Conservation (phyloP, 2,329 filamentous ascomycete species). For the Phyllosticta citriasiana region DNA sequence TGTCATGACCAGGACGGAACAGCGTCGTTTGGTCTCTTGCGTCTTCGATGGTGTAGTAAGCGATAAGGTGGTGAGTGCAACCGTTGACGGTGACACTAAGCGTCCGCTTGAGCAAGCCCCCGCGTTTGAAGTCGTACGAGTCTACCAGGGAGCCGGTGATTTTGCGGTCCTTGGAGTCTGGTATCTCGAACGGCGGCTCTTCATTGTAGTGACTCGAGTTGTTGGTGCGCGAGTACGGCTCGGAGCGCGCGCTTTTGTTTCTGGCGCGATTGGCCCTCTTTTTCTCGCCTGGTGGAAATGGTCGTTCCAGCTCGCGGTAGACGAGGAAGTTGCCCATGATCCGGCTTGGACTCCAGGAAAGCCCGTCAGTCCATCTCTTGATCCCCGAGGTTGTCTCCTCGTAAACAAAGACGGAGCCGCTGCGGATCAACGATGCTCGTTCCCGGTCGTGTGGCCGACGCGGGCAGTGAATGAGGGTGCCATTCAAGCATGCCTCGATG, state of each 20-base stretch:
- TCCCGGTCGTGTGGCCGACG: constrained; percentile 82
- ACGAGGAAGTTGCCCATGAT: constrained; percentile 79
- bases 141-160: constrained; percentile 80
- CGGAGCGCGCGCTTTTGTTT: constrained; percentile 34
- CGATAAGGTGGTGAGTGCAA: constrained; percentile 74
- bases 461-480: constrained; percentile 62
- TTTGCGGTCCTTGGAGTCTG: constrained; percentile 40
- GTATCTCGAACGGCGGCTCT: constrained; percentile 18
- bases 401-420: constrained; percentile 78
- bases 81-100: constrained; percentile 69
- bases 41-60: constrained; percentile 77
- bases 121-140: constrained; percentile 75
- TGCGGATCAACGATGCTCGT: constrained; percentile 64
- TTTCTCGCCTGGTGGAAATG: constrained; percentile 74
- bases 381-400: constrained; percentile 85
- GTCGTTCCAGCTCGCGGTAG: constrained; percentile 70
- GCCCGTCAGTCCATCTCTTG: constrained; percentile 88
- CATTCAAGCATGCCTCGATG: constrained; percentile 68
- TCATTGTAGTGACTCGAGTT: not conserved
- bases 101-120: constrained; percentile 84
- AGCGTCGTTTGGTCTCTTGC: constrained; percentile 34
- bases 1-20: constrained; percentile 4
- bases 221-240: constrained; percentile 40
- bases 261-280: constrained; percentile 58
- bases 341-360: constrained; percentile 81